These are phyloP conservation scores for Epichloe amarillans DNA, from an alignment of 2,329 filamentous ascomycete species.

Conservation along the genomic window DNA sequence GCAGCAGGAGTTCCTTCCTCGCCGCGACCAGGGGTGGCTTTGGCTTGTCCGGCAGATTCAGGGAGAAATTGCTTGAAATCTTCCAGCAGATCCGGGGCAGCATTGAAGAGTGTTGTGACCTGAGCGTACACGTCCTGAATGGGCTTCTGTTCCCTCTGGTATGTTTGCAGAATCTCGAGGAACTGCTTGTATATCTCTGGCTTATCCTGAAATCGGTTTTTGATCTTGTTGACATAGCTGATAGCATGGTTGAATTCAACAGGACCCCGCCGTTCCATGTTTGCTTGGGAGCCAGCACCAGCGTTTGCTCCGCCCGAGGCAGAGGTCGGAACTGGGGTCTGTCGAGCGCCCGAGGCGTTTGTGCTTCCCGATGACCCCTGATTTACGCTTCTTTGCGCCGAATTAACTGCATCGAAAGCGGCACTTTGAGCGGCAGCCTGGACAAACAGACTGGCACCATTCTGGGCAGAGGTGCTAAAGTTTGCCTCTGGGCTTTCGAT, in stretches of 20 bases:
- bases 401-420: slow-evolving; percentile 18
- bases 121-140: slow-evolving; percentile 98
- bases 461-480: slow-evolving; percentile 45
- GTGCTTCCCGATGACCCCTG: slow-evolving; percentile 26
- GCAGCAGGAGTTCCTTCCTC: slow-evolving; percentile 36
- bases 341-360: slow-evolving; percentile 33
- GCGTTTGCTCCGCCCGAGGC: slow-evolving; percentile 49
- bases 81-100: slow-evolving; percentile 85
- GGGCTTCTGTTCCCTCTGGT: slow-evolving; percentile 93
- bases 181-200: slow-evolving; percentile 99
- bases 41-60: slow-evolving; percentile 54
- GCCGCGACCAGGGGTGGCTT: slow-evolving; percentile 39
- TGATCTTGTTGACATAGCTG: slow-evolving; percentile 99
- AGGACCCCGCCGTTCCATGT: slow-evolving; percentile 75
- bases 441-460: slow-evolving; percentile 34
- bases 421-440: slow-evolving; percentile 26
- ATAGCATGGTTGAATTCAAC: slow-evolving; percentile 99
- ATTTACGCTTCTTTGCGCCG: slow-evolving; percentile 19
- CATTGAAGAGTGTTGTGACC: slow-evolving; percentile 86
- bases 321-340: slow-evolving; percentile 45
- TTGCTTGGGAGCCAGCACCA: slow-evolving; percentile 42
- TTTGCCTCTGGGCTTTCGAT: slow-evolving; percentile 49
- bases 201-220: slow-evolving; percentile 95
- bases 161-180: slow-evolving; percentile 93
- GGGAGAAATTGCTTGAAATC: slow-evolving; percentile 98